phyloP scores from a whole-genome alignment of 306 rosid genomes.

The Casuarina equisetifolia region DNA sequence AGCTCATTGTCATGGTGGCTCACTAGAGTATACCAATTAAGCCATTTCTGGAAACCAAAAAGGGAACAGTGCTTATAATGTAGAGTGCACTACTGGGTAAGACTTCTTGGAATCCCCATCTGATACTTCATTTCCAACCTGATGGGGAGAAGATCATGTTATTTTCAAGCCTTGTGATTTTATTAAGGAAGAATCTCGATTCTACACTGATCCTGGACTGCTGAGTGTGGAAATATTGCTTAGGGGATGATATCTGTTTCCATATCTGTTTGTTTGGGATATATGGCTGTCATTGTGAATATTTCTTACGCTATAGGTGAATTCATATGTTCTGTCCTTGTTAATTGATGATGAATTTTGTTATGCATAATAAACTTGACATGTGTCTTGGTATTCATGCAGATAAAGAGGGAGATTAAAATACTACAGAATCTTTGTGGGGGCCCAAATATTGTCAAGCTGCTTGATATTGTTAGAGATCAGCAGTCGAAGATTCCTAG shows the following conservation, averaged over 20 bases:
- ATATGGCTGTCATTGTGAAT: not conserved
- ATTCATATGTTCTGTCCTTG: not conserved
- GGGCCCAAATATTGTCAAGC: conserved; percentile 90
- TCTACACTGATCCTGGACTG: not conserved
- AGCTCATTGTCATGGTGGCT: not conserved
- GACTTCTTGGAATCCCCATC: not conserved
- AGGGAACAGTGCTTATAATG: not conserved
- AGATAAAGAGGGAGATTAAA: conserved; percentile 93
- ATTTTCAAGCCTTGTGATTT: not conserved
- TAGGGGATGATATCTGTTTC: not conserved
- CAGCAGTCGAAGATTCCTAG: conserved; percentile 91
- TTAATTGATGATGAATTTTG: not conserved
- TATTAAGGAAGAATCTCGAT: not conserved
- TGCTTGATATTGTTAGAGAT: conserved; percentile 83
- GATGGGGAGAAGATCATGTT: not conserved
- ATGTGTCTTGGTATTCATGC: conserved; percentile 23
- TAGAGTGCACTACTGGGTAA: not conserved
- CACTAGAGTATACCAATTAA: not conserved
- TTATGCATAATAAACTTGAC: not conserved
- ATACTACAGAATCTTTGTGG: conserved; percentile 93
- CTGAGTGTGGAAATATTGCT: not conserved
- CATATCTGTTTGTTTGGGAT: not conserved
- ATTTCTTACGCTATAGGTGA: not conserved
- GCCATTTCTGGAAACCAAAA: not conserved
- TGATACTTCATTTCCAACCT: not conserved